phyloP scores from a whole-genome alignment of 228 moss, liverwort and hornwort genomes.

The Sphagnum magellanicum region DNA sequence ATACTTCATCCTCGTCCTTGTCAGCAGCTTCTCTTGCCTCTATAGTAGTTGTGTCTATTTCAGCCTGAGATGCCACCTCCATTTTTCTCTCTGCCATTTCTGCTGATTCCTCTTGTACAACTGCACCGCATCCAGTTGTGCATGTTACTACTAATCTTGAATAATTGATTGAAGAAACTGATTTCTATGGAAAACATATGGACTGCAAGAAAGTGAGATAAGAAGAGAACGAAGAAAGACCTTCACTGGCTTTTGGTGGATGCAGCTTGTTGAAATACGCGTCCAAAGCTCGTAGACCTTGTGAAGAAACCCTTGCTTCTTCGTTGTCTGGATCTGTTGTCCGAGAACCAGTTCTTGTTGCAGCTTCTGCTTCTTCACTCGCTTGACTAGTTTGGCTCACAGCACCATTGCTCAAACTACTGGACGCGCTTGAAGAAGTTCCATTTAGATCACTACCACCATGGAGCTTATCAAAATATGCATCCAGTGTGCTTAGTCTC shows the following conservation, averaged over 20 bases:
- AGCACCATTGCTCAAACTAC: background rate
- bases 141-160: too few species aligned
- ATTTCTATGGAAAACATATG: too few species aligned
- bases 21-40: background rate
- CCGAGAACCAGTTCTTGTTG: slow-evolving; percentile 5
- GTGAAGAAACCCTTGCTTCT: slow-evolving; percentile 13
- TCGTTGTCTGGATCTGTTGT: background rate
- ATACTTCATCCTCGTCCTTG: slow-evolving; percentile 33
- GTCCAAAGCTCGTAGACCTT: slow-evolving; percentile 60
- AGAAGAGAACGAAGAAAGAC: slow-evolving; percentile 1
- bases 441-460: background rate
- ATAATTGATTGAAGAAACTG: too few species aligned
- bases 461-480: slow-evolving; percentile 76
- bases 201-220: too few species aligned
- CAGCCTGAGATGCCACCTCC: too few species aligned
- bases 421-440: too few species aligned
- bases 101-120: too few species aligned
- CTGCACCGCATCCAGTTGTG: too few species aligned
- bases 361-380: background rate
- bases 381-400: background rate
- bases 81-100: too few species aligned
- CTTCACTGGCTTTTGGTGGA: slow-evolving; percentile 37
- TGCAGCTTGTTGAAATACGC: slow-evolving; percentile 77
- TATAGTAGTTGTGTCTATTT: too few species aligned
- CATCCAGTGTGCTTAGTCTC: slow-evolving; percentile 71